These are phyloP conservation scores for Diaporthe batatas DNA, from an alignment of 2,329 filamentous ascomycete species.

Conservation along the genomic window DNA sequence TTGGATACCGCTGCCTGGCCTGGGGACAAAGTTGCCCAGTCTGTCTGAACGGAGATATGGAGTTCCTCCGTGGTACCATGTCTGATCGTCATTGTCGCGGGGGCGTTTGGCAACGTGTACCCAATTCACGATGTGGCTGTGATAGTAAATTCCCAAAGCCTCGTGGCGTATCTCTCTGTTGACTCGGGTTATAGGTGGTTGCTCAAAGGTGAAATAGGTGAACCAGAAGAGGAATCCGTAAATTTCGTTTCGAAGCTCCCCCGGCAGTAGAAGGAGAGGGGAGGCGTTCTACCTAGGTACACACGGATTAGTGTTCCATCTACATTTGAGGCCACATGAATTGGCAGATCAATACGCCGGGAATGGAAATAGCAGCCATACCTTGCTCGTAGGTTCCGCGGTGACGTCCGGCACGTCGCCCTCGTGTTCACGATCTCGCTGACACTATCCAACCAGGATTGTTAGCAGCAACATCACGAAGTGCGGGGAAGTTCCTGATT, in stretches of 20 bases:
- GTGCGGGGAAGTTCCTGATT: neutral
- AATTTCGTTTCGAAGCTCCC: neutral
- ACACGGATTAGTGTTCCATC: too few relatives aligned
- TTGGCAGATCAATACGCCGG: too few relatives aligned
- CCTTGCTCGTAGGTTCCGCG: neutral
- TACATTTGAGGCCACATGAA: too few relatives aligned
- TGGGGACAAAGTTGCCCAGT: too few relatives aligned
- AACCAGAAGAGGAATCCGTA: too few relatives aligned
- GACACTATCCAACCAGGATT: neutral
- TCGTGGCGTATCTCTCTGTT: conserved; percentile 7
- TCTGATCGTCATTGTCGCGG: too few relatives aligned
- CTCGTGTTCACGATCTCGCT: neutral
- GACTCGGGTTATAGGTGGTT: neutral
- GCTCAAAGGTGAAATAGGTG: neutral
- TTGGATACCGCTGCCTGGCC: too few relatives aligned
- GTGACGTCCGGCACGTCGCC: neutral
- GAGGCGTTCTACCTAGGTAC: too few relatives aligned
- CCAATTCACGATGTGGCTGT: too few relatives aligned
- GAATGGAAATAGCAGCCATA: neutral
- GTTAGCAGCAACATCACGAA: neutral
- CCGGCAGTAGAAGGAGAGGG: neutral
- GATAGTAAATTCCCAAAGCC: neutral
- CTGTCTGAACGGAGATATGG: too few relatives aligned
- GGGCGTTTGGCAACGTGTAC: too few relatives aligned
- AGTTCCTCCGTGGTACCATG: too few relatives aligned